A percentile compares a stretch with the other conserved stretches of the same genome.
Conservation (phyloP, 2,329 filamentous ascomycete species). For the Drechslerella stenobrocha region DNA sequence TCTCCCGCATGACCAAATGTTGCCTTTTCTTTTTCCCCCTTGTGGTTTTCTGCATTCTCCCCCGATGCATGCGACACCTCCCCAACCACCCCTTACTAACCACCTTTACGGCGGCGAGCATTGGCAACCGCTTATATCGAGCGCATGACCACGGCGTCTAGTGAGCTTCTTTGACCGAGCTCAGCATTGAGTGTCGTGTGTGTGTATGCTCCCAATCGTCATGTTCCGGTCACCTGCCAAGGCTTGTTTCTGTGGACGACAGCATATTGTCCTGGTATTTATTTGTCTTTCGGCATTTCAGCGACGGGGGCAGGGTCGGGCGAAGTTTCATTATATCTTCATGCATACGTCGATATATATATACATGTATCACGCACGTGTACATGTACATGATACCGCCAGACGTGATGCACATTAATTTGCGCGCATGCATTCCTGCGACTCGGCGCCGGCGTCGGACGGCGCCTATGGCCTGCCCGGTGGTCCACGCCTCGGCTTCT, state of each 20-base stretch:
- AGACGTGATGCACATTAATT: not conserved
- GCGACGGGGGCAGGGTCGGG: not conserved
- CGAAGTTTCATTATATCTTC: not conserved
- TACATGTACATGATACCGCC: not conserved
- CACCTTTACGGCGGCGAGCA: constrained; percentile 15
- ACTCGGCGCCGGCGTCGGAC: not conserved
- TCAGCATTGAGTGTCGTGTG: no score
- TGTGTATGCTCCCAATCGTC: no score
- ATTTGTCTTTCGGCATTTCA: not conserved
- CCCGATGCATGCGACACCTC: not conserved
- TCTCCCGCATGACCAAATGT: constrained; percentile 12
- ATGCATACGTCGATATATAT: not conserved
- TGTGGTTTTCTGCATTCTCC: constrained; percentile 13
- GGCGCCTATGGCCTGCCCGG: not conserved
- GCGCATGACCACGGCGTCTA: no score
- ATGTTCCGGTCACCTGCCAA: no score
- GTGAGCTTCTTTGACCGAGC: no score
- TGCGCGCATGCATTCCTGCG: constrained; percentile 1
- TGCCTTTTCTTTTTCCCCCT: constrained; percentile 10
- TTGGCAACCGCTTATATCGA: no score
- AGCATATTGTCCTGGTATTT: not conserved
- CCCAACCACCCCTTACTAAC: not conserved
- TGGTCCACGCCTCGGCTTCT: constrained; percentile 9
- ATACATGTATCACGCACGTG: not conserved
- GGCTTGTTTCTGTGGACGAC: no score